Percentiles rank a stretch among this genome's conserved stretches.
These are phyloP conservation scores for Licmophora abbreviata DNA, from an alignment of 108 stramenopile species.

Conservation along the genomic window DNA sequence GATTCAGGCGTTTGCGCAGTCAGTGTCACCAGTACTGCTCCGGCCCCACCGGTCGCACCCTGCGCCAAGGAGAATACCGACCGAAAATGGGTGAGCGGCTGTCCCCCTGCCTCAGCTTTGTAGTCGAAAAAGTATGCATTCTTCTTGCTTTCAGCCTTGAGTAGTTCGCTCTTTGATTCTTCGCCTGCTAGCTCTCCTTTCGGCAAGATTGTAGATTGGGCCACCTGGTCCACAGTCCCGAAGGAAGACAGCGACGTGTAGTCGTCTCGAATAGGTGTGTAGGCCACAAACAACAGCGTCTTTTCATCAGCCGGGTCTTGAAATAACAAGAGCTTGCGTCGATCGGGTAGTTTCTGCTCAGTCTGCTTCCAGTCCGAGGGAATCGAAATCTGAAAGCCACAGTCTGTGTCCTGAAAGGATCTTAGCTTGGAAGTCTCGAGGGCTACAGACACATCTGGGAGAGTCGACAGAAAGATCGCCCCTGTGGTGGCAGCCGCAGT, in stretches of 20 bases:
- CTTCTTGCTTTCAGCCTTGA: slow-evolving; percentile 50
- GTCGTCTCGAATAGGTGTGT: slow-evolving; percentile 76
- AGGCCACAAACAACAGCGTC: slow-evolving; percentile 57
- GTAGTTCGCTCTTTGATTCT: slow-evolving; percentile 39
- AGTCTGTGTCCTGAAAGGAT: slow-evolving; percentile 41
- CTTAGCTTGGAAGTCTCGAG: no score
- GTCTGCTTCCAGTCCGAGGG: slow-evolving; percentile 45
- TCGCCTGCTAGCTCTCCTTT: slow-evolving; percentile 55
- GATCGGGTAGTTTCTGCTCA: slow-evolving; percentile 51
- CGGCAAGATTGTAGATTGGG: slow-evolving; percentile 71
- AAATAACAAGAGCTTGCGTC: slow-evolving; percentile 56
- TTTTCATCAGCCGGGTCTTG: slow-evolving; percentile 27
- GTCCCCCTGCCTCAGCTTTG: slow-evolving; percentile 17
- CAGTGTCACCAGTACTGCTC: slow-evolving; percentile 62
- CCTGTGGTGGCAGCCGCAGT: no score
- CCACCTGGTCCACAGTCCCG: slow-evolving; percentile 54
- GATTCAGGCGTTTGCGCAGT: slow-evolving; percentile 64
- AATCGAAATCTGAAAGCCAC: slow-evolving; percentile 40
- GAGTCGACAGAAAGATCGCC: no score
- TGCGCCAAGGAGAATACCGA: slow-evolving; percentile 58
- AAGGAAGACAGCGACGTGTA: slow-evolving; percentile 66
- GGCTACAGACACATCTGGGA: no score
- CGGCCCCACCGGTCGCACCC: slow-evolving; percentile 46
- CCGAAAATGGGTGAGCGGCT: slow-evolving; percentile 49
- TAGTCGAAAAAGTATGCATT: slow-evolving; percentile 71